Conservation (phyloP, 176 grass and related monocot species). For the Carex parvula region DNA sequence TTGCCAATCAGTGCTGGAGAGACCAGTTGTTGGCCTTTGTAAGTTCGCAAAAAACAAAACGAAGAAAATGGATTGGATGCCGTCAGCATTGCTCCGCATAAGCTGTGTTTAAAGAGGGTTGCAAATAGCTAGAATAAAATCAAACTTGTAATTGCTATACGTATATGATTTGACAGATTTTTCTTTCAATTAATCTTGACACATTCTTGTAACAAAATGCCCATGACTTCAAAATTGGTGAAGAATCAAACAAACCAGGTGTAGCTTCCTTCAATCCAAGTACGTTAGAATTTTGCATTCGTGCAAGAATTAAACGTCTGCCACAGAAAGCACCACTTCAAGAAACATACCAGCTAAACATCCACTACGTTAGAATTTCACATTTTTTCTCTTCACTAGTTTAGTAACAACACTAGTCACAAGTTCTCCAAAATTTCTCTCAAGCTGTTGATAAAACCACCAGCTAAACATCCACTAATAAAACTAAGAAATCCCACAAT, state of each 20-base stretch:
- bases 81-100: neutral
- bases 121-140: neutral
- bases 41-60: neutral
- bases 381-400: neutral
- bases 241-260: neutral
- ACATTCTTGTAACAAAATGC: neutral
- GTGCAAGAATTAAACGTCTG: neutral
- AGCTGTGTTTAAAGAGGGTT: neutral
- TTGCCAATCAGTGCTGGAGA: neutral
- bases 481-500: constrained; percentile 1
- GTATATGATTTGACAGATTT: neutral
- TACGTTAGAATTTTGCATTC: neutral
- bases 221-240: neutral
- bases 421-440: constrained; percentile 5
- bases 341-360: neutral
- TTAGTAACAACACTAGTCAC: neutral
- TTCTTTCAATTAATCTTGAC: neutral
- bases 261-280: neutral
- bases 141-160: neutral
- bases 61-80: neutral
- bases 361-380: too few species aligned
- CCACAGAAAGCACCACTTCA: neutral
- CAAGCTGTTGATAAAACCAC: neutral
- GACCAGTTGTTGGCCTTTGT: neutral
- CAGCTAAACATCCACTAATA: neutral